Evolutionary conservation across 148 eudicot genomes (phyloP).

Genomic region (Cornus suecica): DNA sequence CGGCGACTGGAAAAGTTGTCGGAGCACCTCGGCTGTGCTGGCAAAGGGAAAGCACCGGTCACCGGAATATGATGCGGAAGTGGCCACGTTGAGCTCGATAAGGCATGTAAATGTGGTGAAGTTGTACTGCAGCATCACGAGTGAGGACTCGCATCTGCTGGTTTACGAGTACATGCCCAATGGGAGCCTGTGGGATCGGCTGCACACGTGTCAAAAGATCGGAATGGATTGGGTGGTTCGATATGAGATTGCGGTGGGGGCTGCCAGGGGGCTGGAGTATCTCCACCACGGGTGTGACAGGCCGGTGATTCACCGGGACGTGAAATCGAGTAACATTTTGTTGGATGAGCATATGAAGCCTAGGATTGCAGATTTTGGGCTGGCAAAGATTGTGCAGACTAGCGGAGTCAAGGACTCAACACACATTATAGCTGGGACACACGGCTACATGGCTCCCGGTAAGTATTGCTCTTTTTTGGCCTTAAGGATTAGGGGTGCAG

Average conservation of each 20-base stretch:
- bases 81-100: slow-evolving; percentile 34
- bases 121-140: slow-evolving; percentile 36
- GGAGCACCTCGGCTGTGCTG: slow-evolving; percentile 25
- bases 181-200: slow-evolving; percentile 42
- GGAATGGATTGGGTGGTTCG: slow-evolving; percentile 35
- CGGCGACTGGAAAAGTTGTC: slow-evolving; percentile 16
- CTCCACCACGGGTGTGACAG: slow-evolving; percentile 36
- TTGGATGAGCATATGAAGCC: slow-evolving; percentile 43
- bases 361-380: slow-evolving; percentile 44
- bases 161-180: slow-evolving; percentile 40
- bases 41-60: slow-evolving; percentile 18
- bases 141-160: slow-evolving; percentile 36
- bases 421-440: slow-evolving; percentile 31
- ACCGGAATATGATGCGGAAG: slow-evolving; percentile 39
- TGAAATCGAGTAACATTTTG: slow-evolving; percentile 41
- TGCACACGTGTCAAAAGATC: slow-evolving; percentile 27
- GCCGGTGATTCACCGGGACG: slow-evolving; percentile 38
- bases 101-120: slow-evolving; percentile 47
- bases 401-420: slow-evolving; percentile 17
- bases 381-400: slow-evolving; percentile 31
- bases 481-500: no score
- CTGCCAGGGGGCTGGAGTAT: slow-evolving; percentile 38
- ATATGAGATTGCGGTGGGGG: slow-evolving; percentile 35
- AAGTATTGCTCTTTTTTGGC: neutral
- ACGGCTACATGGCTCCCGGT: slow-evolving; percentile 48